Evolutionary conservation across 106 monocot genomes (phyloP), one percentile per base, ranked within the genome.

Genomic region (Alisma plantagoaquatica): DNA sequence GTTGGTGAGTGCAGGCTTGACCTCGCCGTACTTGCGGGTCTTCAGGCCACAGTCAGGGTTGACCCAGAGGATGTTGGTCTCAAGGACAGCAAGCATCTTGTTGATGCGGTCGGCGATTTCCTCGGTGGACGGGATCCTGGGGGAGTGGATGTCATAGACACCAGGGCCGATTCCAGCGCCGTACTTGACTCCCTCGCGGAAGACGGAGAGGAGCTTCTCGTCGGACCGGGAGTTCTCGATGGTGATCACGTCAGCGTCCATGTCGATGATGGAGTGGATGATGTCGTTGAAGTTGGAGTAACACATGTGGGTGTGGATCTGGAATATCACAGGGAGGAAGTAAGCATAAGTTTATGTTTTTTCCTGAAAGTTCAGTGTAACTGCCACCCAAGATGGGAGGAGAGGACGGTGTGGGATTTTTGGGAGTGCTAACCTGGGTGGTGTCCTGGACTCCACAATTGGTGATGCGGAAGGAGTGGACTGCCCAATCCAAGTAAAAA

Each of bases 211-310:
- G n/a, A 84, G 74, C 64, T 84, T 84, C 83, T 84, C 83, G 26
- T 84, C 83, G 0, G 83, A 84, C 14, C 83, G 83, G 6, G 83
- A 84, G 75, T 84, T 84, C 83, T 84, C 83, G 27, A 84, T 84
- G 29, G 83, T 84, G 72, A 84, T 84, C 27, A 84, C 83, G 30
- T 84, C 83, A 17, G 83, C 83, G 24, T 84, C 83, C 83, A 84
- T 84, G 75, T 78, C 58, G 38, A 84, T 84, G 78, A 84, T 84
- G 49, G 83, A 84, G 44, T 78, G 78, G 56, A 84, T 84, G 63
- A 84, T 84, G 68, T 84, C 83, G 26, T 84, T 84, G 78, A 84
- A 84, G 75, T 84, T 75, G 14, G 83, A 84, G 61, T 84, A 84
- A 72, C 83, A 84, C 83, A 84, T 84, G 71, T 84, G 83, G 27